These are phyloP conservation scores for Effrenium voratum DNA, from an alignment of 73 alveolate genomes.

Conservation along the genomic window DNA sequence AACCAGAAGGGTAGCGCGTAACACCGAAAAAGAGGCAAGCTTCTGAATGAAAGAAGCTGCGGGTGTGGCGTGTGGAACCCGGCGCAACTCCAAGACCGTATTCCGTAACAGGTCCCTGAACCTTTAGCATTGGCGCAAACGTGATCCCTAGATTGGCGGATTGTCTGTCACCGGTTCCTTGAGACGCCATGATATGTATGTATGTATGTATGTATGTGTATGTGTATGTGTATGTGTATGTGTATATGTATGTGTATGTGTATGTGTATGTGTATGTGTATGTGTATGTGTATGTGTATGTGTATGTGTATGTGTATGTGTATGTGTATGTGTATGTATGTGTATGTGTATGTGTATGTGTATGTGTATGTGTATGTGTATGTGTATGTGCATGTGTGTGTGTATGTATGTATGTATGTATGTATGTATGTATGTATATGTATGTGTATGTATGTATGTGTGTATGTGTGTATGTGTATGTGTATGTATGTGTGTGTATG, in stretches of 20 bases:
- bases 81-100: not conserved
- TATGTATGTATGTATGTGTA: not conserved
- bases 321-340: not conserved
- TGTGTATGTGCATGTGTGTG: not conserved
- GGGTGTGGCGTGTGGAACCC: not conserved
- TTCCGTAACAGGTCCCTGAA: not conserved
- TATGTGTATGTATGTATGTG: not conserved
- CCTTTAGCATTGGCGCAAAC: not conserved
- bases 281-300: not conserved
- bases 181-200: too few species aligned
- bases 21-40: not conserved
- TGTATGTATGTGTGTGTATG: not conserved
- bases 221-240: not conserved
- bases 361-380: not conserved
- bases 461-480: not conserved
- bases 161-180: not conserved
- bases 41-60: not conserved
- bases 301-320: too few species aligned
- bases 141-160: not conserved
- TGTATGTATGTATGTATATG: not conserved
- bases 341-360: too few species aligned
- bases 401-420: not conserved
- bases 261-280: not conserved
- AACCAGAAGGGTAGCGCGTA: too few species aligned
- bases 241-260: not conserved